Base-by-base conservation (phyloP, 306 rosid species). In the Rubus parviflorus region DNA sequence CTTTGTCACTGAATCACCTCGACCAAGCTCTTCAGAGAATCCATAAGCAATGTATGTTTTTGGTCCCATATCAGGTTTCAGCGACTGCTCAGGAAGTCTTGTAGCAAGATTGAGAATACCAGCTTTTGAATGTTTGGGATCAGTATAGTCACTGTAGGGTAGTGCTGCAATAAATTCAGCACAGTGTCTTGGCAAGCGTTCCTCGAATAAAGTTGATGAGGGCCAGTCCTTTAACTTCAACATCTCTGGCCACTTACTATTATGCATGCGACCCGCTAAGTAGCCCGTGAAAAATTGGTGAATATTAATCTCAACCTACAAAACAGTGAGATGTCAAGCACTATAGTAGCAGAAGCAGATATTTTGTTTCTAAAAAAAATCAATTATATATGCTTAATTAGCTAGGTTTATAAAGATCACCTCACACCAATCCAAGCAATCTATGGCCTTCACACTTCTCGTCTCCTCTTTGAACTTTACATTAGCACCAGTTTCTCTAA, bases 191-290 rank as follows among this genome's bases (percentile, higher is more conserved):
- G 87, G 85, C 78, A 84, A 70, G 43, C 87, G 83, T 70, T 84
- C 80, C 73, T 84, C 87, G 74, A 84, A 84, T 23, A 70, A 56
- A 62, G 81, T 81, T 78, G 87, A 84, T 17, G 85, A 46, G 48
- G 87, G 87, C 87, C 87, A 84, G 78, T 84, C 87, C 82, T 84
- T 84, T 70, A 84, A 72, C 63, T 85, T 85, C 70, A 85, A 79
- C 85, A 85, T 79, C 70, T 84, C 87, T 60, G 87, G 85, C 87
- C 87, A 81, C 62, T 80, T 70, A 52, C 17, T 13, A 46, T 20
- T 62, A 75, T 84, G 81, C 58, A 77, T 66, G 49, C 83, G 83
- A 53, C 87, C 87, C 69, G 71, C 78, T 57, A 81, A 70, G 83
- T 81, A 85, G 66, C 85, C 83, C 70, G 3, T 54, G 73, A 85